Base-by-base conservation (phyloP, 352 stramenopile species). In the Phytophthora idaei region DNA sequence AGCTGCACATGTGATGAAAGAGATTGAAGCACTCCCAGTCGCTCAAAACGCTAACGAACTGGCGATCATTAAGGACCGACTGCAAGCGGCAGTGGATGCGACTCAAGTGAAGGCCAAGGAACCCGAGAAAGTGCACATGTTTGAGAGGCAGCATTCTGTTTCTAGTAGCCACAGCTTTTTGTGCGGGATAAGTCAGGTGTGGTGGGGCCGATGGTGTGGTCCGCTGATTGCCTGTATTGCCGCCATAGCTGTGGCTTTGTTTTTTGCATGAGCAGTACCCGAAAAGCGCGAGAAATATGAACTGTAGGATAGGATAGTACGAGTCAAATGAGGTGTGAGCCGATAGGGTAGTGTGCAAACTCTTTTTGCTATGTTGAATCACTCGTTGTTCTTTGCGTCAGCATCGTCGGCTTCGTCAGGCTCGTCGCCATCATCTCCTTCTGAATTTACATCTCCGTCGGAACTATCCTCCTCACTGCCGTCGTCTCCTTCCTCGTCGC, bases 371-470 rank as follows among this genome's bases (percentile, higher is more conserved):
- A 28, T 9, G 28, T 29, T 60, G 17, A 49, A 15, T 73, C 63
- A 60, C 27, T 70, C 44, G 25, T 46, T 62, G 32, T 47, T 52
- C 48, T 72, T 72, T n/a, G 66, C 70, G 9, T 73, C 62, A 17
- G 64, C 74, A 5, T 81, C 73, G 4, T 25, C 48, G 7, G 12
- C 9, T 9, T 53, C 32, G 7, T 74, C 49, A n/a, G 57, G 15
- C 0, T 69, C 69, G 21, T 72, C 66, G 15, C 5, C 56, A n/a
- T 50, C 52, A 2, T 63, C 54, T 2, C 76, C 69, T 0, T 87
- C 68, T 21, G 81, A 73, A 1, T 93, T 78, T 4, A 86, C 74
- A 25, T 94, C 76, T 9, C 87, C 68, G 2, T 88, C 71, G 0
- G 81, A 77, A 2, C 87, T 77, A 10, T 90, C 78, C 2, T 91